These are phyloP conservation scores for Globisporangium iwayamae DNA, from an alignment of 352 stramenopile species.

Conservation along the genomic window DNA sequence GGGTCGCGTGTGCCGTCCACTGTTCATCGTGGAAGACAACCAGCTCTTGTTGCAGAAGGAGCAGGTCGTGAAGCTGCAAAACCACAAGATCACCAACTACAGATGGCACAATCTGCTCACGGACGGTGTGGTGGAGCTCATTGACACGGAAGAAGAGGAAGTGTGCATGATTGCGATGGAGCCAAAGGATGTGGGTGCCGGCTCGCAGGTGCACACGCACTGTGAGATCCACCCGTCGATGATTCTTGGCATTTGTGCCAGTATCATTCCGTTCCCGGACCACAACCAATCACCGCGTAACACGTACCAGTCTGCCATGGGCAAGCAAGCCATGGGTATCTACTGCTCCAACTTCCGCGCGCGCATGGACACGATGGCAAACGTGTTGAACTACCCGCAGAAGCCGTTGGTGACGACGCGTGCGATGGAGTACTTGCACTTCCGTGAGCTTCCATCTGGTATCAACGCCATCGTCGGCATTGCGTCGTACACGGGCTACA, in stretches of 20 bases:
- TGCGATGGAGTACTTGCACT: constrained; percentile 99
- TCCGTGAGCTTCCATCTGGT: constrained; percentile 97
- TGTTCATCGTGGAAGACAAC: constrained; percentile 99
- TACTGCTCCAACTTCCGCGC: constrained; percentile 99
- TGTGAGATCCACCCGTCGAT: constrained; percentile 99
- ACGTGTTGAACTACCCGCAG: constrained; percentile 99
- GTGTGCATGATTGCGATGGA: constrained; percentile 99
- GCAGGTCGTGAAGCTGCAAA: constrained; percentile 95
- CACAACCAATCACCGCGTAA: constrained; percentile 99
- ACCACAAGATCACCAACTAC: constrained; percentile 89
- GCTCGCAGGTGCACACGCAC: constrained; percentile 97
- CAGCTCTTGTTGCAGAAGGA: constrained; percentile 95
- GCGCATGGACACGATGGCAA: constrained; percentile 99
- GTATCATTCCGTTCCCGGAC: constrained; percentile 99
- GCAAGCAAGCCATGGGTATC: constrained; percentile 99
- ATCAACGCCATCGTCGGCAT: constrained; percentile 96
- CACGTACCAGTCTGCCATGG: constrained; percentile 99
- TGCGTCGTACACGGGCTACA: constrained; percentile 92
- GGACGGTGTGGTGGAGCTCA: constrained; percentile 96
- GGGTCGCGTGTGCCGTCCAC: constrained; percentile 96
- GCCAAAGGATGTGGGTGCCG: constrained; percentile 88
- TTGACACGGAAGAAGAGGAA: constrained; percentile 99
- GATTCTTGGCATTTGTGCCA: constrained; percentile 99
- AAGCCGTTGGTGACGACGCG: constrained; percentile 98
- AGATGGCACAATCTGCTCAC: constrained; percentile 87